These are phyloP conservation scores for Gorgonomyces haynaldii DNA, from an alignment of 192 early-diverging fungal species.

Conservation along the genomic window DNA sequence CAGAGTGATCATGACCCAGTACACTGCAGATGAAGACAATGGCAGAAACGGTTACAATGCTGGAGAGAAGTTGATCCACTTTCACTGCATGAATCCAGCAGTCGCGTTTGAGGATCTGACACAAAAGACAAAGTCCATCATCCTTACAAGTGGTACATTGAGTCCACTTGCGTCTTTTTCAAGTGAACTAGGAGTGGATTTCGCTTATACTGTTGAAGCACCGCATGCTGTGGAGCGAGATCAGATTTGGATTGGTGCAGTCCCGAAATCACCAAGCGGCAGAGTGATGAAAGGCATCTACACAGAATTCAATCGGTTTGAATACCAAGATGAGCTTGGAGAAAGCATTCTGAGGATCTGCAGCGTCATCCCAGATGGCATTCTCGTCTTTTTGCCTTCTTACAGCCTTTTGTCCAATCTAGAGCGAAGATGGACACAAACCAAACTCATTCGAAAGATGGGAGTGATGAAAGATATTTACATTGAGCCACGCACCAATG, in stretches of 20 bases:
- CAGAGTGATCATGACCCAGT: no score
- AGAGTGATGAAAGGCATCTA: not conserved
- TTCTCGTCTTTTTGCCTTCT: conserved; percentile 11
- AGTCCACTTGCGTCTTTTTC: conserved; percentile 6
- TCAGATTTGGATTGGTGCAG: conserved; percentile 5
- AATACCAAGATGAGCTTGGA: conserved; percentile 7
- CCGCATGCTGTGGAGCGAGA: conserved; percentile 8
- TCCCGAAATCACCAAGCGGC: not conserved
- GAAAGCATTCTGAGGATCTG: not conserved
- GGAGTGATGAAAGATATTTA: conserved; percentile 3
- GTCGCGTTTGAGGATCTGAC: conserved; percentile 10
- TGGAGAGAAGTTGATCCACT: no score
- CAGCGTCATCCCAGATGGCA: conserved; percentile 6
- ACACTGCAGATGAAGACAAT: no score
- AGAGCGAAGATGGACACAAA: conserved; percentile 3
- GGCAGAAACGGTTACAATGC: no score
- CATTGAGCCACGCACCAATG: conserved; percentile 7
- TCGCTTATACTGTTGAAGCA: conserved; percentile 8
- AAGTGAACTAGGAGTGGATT: conserved; percentile 8
- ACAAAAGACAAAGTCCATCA: not conserved
- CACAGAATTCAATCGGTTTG: not conserved
- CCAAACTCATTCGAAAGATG: not conserved
- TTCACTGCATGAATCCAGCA: conserved; percentile 13
- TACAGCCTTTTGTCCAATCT: conserved; percentile 5
- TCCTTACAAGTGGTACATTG: conserved; percentile 14